Evolutionary conservation across 192 early-diverging fungal genomes (phyloP).

Genomic region (Backusella macrospora): DNA sequence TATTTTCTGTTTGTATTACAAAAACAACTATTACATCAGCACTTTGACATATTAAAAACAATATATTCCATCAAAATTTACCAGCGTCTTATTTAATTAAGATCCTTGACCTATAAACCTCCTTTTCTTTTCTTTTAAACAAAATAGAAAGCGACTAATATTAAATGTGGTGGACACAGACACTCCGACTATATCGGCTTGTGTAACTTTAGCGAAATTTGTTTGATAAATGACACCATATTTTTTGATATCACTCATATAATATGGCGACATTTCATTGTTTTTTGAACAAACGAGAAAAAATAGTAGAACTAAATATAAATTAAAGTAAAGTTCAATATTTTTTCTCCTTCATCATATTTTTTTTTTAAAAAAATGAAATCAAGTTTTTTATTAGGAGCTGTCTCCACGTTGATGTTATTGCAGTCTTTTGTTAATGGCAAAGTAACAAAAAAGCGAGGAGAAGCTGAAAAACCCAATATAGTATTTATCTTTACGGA

Average conservation of each 20-base stretch:
- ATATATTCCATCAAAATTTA: too few species aligned
- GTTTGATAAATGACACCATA: neutral
- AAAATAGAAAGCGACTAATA: too few species aligned
- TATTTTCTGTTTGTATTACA: too few species aligned
- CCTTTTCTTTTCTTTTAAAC: too few species aligned
- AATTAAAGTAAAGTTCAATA: neutral
- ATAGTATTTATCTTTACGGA: conserved; percentile 69
- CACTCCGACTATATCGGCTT: too few species aligned
- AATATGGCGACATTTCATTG: conserved; percentile 9
- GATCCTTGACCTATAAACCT: neutral
- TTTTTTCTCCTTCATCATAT: neutral
- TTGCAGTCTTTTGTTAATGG: neutral
- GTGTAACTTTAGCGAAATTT: too few species aligned
- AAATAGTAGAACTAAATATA: neutral
- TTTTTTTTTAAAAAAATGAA: neutral
- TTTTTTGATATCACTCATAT: neutral
- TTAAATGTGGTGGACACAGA: too few species aligned
- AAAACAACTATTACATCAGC: too few species aligned
- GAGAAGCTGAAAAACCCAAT: conserved; percentile 48
- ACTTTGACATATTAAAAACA: too few species aligned
- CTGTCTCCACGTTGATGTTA: neutral
- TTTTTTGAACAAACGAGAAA: neutral
- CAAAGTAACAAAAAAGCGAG: neutral
- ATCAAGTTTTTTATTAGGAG: neutral
- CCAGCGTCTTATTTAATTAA: neutral